These are phyloP conservation scores for Kluyveromyces lactis DNA, from an alignment of 805 yeast genomes.

Conservation along the genomic window DNA sequence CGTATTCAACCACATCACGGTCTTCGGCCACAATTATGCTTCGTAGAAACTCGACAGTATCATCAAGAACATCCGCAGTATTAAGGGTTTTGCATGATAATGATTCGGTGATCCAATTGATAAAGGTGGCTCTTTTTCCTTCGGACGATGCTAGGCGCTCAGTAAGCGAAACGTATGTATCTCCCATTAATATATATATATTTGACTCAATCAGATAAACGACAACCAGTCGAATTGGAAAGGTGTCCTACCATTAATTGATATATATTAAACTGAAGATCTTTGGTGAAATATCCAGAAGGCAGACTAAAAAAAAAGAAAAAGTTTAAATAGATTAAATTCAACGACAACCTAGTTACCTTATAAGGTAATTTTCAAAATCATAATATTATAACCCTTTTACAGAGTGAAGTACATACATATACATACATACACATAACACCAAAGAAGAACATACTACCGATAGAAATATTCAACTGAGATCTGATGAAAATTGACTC, in stretches of 20 bases:
- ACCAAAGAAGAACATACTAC: neutral
- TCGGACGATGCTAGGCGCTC: neutral
- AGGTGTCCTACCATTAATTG: too few relatives aligned
- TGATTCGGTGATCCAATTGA: neutral
- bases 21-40: neutral
- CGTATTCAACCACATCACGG: neutral
- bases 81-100: neutral
- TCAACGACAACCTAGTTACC: too few relatives aligned
- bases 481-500: neutral
- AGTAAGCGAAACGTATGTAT: neutral
- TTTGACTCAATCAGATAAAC: too few relatives aligned
- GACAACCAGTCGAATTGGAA: too few relatives aligned
- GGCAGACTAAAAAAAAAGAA: too few relatives aligned
- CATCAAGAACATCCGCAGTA: constrained; percentile 2
- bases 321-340: too few relatives aligned
- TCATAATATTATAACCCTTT: too few relatives aligned
- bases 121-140: neutral
- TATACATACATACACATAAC: too few relatives aligned
- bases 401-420: too few relatives aligned
- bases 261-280: too few relatives aligned
- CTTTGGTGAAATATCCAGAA: too few relatives aligned
- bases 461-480: neutral
- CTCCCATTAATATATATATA: too few relatives aligned
- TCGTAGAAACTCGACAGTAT: neutral
- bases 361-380: neutral